Base-by-base conservation (phyloP, 108 stramenopile genomes). In the Skeletonema tropicum region DNA sequence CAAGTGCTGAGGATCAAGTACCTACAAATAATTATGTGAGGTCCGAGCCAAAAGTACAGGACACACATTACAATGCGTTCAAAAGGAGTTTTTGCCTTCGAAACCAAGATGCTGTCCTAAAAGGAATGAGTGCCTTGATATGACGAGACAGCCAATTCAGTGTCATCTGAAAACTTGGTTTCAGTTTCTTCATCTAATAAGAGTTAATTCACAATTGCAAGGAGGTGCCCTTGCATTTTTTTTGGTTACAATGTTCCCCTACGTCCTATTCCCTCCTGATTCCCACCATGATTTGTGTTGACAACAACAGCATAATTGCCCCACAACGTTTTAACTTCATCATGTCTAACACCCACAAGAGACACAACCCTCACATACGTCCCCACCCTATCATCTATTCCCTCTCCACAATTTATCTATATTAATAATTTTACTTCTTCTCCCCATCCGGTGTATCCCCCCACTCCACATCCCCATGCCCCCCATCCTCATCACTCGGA, bases 401-500 rank as follows among this genome's bases (percentile, higher is more conserved):
- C 4, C 7, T 60, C 33, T 14, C 59, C 59, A 29, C 59, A 32
- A 60, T 32, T 3, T 32, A 60, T 29, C 26, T 29, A 29, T 29
- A 29, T 29, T 58, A 41, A 35, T 30, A 12, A 15, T 15, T 58
- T 45, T 67, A 75, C 60, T 77, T 64, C 76, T 77, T 70, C 52
- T 52, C 63, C 26, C 46, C 76, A 42, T 64, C 69, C 14, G 81
- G 81, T 58, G 68, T 70, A 25, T 82, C 81, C 35, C 81, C 81
- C 81, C 81, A 82, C 39, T 82, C 81, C 23, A 82, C 69, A 58
- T 75, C 81, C 11, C 81, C 81, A 55, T 82, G 74, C 26, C 83
- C 87, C 25, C 76, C 83, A n/a, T 77, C 74, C 29, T 85, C 85
- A 42, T 83, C 74, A 36, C 62, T 73, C 15, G 86, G 90, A 68